phyloP scores from a whole-genome alignment of 1,284 basidiomycete genomes.

The Ceratobasidium sp. region DNA sequence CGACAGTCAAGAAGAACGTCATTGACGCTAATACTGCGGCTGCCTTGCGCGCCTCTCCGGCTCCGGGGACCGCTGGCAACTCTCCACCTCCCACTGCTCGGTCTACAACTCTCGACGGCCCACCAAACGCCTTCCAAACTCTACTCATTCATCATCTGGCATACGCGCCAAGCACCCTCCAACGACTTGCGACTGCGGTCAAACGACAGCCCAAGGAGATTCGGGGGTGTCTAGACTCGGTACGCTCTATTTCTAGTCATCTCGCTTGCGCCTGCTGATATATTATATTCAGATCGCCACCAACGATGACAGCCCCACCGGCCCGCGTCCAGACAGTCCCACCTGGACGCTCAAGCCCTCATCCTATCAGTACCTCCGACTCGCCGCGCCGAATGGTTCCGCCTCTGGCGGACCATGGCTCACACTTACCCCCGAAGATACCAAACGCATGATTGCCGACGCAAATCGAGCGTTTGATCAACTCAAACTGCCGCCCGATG shows the following conservation, averaged over 20 bases:
- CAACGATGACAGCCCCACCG: slow-evolving; percentile 28
- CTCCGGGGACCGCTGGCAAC: slow-evolving; percentile 34
- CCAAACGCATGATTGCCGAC: slow-evolving; percentile 31
- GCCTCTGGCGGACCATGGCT: slow-evolving; percentile 27
- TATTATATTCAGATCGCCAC: slow-evolving; percentile 25
- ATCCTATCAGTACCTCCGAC: slow-evolving; percentile 33
- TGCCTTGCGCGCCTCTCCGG: slow-evolving; percentile 30
- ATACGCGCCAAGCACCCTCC: slow-evolving; percentile 26
- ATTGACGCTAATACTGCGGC: slow-evolving; percentile 2
- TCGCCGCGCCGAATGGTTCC: slow-evolving; percentile 7
- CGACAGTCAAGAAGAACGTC: slow-evolving; percentile 22
- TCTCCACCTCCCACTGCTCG: slow-evolving; percentile 34
- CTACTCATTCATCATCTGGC: slow-evolving; percentile 35
- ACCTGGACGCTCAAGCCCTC: slow-evolving; percentile 35
- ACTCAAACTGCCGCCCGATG: slow-evolving; percentile 35
- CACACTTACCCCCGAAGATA: slow-evolving; percentile 32
- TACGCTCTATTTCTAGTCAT: slow-evolving; percentile 17
- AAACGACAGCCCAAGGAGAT: slow-evolving; percentile 40
- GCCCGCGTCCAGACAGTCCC: slow-evolving; percentile 23
- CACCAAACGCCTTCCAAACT: slow-evolving; percentile 23
- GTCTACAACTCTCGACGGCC: slow-evolving; percentile 7
- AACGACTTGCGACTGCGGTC: slow-evolving; percentile 20
- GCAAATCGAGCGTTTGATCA: slow-evolving; percentile 37
- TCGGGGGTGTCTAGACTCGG: slow-evolving; percentile 34
- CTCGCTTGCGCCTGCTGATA: not conserved